These are phyloP conservation scores for Coelastrella sp. DNA, from an alignment of 139 green algal genomes.

Conservation along the genomic window DNA sequence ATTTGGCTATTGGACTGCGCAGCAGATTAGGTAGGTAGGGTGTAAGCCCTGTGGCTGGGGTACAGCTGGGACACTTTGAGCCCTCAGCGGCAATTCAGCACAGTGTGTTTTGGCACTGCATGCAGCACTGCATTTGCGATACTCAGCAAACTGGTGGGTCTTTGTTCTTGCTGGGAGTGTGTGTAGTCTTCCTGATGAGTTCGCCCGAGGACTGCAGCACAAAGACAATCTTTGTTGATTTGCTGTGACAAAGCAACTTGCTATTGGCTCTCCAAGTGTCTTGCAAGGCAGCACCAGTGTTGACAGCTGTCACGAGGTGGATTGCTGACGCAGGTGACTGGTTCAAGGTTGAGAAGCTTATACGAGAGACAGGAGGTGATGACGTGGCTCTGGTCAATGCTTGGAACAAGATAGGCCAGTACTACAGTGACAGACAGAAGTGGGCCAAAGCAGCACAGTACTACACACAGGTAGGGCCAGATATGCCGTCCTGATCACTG, in stretches of 20 bases:
- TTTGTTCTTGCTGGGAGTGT: too few relatives aligned
- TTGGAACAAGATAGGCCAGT: slow-evolving; percentile 87
- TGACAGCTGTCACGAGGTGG: background rate
- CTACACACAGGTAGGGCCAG: slow-evolving; percentile 67
- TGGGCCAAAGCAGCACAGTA: slow-evolving; percentile 85
- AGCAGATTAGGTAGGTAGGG: slow-evolving; percentile 70
- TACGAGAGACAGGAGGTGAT: slow-evolving; percentile 67
- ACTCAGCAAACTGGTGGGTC: too few relatives aligned
- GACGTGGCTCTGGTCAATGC: slow-evolving; percentile 70
- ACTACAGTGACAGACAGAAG: slow-evolving; percentile 83
- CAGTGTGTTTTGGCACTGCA: background rate
- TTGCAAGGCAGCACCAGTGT: background rate
- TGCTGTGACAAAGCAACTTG: background rate
- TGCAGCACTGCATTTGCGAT: too few relatives aligned
- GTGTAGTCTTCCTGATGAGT: too few relatives aligned
- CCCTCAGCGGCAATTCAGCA: background rate
- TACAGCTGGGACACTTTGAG: background rate
- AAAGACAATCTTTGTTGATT: background rate
- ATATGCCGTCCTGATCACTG: background rate
- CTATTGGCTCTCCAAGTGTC: background rate
- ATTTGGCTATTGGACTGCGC: slow-evolving; percentile 86
- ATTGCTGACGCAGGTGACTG: slow-evolving; percentile 68
- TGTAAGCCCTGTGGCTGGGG: too few relatives aligned
- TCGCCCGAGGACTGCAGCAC: too few relatives aligned
- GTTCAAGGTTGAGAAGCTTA: slow-evolving; percentile 82